phyloP scores from a whole-genome alignment of 2,329 filamentous ascomycete genomes.

The Fusarium torulosum region DNA sequence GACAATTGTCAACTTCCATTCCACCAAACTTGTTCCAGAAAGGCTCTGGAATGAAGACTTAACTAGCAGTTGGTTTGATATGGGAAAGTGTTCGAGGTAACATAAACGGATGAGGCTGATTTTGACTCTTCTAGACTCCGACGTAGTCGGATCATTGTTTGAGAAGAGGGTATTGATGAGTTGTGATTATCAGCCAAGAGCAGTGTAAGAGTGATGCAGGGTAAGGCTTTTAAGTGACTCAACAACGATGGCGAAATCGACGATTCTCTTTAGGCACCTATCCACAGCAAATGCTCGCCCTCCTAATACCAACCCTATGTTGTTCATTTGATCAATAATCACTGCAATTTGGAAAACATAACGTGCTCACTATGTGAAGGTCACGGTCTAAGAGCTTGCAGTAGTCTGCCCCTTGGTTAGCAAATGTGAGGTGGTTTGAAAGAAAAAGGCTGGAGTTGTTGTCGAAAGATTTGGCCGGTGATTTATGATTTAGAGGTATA shows the following conservation, averaged over 20 bases:
- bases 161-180: background rate
- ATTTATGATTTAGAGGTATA: background rate
- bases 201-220: background rate
- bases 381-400: background rate
- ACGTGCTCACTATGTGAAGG: background rate
- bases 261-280: background rate
- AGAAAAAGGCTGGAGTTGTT: background rate
- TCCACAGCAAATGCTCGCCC: background rate
- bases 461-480: background rate
- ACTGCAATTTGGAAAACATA: background rate
- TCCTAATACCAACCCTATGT: background rate
- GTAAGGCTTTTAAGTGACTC: background rate
- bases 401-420: background rate
- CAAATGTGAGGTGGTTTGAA: too few species aligned
- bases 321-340: background rate
- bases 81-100: too few species aligned
- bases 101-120: background rate
- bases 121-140: background rate
- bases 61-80: background rate
- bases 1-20: background rate
- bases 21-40: constrained; percentile 24
- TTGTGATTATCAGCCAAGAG: background rate
- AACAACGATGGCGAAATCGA: background rate
- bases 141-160: background rate
- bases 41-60: constrained; percentile 13